phyloP scores from a whole-genome alignment of 164 flowering plant species.

The Tinospora cordifolia region DNA sequence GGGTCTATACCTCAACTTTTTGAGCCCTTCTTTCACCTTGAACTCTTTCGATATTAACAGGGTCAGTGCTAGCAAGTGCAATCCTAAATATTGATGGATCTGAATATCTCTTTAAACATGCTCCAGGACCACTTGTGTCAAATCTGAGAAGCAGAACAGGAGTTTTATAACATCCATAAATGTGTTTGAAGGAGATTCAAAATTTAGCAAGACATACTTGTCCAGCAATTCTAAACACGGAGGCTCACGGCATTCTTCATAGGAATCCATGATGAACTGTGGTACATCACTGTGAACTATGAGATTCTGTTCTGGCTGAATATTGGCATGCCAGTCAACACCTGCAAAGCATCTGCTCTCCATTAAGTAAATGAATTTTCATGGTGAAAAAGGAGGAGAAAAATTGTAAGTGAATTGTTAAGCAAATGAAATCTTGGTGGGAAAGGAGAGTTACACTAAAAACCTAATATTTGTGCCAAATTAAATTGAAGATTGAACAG shows the following conservation, averaged over 20 bases:
- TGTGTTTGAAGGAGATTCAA: background rate
- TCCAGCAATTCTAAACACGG: constrained; percentile 75
- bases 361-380: constrained; percentile 19
- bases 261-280: constrained; percentile 61
- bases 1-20: constrained; percentile 41
- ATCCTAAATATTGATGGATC: constrained; percentile 72
- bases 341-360: constrained; percentile 53
- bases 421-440: background rate
- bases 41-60: constrained; percentile 21
- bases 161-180: constrained; percentile 4
- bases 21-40: constrained; percentile 43
- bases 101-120: constrained; percentile 80
- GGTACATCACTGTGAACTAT: constrained; percentile 62
- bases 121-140: constrained; percentile 81
- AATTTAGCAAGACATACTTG: constrained; percentile 34
- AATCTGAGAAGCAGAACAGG: constrained; percentile 42
- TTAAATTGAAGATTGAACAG: background rate
- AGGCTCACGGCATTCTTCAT: constrained; percentile 72
- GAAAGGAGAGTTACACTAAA: background rate
- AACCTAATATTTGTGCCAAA: too few relatives aligned
- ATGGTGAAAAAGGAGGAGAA: background rate
- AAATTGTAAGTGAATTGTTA: background rate
- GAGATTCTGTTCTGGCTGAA: constrained; percentile 42
- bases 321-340: constrained; percentile 64
- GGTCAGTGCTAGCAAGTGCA: constrained; percentile 32